Evolutionary conservation across 129 eudicot species (phyloP).

Genomic region (Flaveria ramosissima): DNA sequence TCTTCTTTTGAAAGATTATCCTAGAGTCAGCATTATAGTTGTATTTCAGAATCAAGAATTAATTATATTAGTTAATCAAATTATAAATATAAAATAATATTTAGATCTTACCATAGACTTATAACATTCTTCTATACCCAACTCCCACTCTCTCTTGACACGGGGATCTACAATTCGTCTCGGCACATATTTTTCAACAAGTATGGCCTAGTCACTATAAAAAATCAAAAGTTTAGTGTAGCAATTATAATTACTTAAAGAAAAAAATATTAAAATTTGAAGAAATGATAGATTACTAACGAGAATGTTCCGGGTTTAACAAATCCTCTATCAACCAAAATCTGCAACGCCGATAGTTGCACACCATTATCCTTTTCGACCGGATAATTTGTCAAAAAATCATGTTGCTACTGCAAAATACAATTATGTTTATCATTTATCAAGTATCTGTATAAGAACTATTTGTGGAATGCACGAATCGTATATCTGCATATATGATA

Average conservation of each 20-base stretch:
- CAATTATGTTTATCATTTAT: too few species aligned
- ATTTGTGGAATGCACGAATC: background rate
- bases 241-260: background rate
- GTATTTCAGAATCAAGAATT: too few species aligned
- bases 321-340: conserved; percentile 86
- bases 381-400: conserved; percentile 92
- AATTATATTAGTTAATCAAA: too few species aligned
- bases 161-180: too few species aligned
- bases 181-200: too few species aligned
- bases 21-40: too few species aligned
- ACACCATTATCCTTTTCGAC: conserved; percentile 98
- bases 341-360: conserved; percentile 84
- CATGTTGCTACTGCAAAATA: conserved; percentile 90
- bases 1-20: too few species aligned
- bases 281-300: conserved; percentile 55
- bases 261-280: conserved; percentile 1
- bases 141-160: too few species aligned
- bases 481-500: conserved; percentile 83
- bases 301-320: conserved; percentile 85
- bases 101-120: too few species aligned
- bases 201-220: too few species aligned
- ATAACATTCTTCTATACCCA: too few species aligned
- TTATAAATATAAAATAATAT: too few species aligned
- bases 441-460: background rate
- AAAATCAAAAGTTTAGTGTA: background rate